Evolutionary conservation across 83 land plant species (phyloP).

Genomic region (Diphasiastrum complanatum): DNA sequence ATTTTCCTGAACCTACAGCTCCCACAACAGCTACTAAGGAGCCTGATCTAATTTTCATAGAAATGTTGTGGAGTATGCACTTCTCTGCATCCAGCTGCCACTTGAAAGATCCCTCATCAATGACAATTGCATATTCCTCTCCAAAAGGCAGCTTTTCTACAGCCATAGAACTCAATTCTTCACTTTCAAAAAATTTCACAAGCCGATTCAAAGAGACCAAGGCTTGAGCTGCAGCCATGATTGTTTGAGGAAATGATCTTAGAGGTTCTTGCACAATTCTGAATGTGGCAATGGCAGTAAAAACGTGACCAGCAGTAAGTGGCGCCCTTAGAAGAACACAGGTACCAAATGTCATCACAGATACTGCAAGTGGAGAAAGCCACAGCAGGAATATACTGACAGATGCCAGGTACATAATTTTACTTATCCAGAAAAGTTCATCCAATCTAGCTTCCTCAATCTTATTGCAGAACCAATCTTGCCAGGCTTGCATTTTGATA

Average conservation of each 20-base stretch:
- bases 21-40: slow-evolving; percentile 28
- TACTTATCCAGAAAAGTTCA: background rate
- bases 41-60: slow-evolving; percentile 15
- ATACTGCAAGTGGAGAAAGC: no score
- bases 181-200: slow-evolving; percentile 19
- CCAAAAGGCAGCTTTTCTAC: slow-evolving; percentile 13
- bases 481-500: slow-evolving; percentile 10
- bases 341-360: no score
- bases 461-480: background rate
- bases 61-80: background rate
- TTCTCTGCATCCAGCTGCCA: slow-evolving; percentile 3
- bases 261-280: slow-evolving; percentile 25
- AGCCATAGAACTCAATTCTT: slow-evolving; percentile 21
- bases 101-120: slow-evolving; percentile 9
- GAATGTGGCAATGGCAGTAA: slow-evolving; percentile 28
- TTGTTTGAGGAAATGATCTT: slow-evolving; percentile 14
- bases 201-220: slow-evolving; percentile 21
- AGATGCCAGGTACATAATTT: no score
- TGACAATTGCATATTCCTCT: background rate
- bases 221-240: slow-evolving; percentile 21
- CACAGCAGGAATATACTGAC: no score
- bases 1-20: slow-evolving; percentile 35
- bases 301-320: slow-evolving; percentile 20
- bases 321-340: no score
- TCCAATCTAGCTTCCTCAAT: background rate